Base-by-base conservation (phyloP, 768 basidiomycete genomes). In the Astraeus odoratus region DNA sequence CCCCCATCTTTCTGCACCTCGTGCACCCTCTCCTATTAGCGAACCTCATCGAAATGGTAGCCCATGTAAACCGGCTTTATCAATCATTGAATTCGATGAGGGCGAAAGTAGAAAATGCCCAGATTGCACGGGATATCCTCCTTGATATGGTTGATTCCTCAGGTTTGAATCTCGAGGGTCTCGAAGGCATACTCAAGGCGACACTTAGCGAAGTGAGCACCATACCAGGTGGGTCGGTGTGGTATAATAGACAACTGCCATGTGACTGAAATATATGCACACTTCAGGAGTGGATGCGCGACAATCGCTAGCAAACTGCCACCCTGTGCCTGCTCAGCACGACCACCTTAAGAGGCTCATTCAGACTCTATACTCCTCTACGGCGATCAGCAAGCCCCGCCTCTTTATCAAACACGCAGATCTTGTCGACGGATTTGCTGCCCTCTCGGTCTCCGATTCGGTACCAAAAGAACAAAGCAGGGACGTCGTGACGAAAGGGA, bases 341-440 rank as follows among this genome's bases (percentile, higher is more conserved):
- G 55, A 61, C 2, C 53, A 67, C 36, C 57, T 84, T 25, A 67
- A 60, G 44, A 71, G 66, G 47, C 57, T 71, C 33, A 62, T 81
- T 20, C 61, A 66, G 29, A 71, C 67, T 34, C 62, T 90, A 22
- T 66, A 69, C 3, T 58, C 66, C 18, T 71, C 79, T 0, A 48
- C 69, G 1, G 65, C 76, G n/a, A 60, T 88, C 30, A 72, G 82
- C 63, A 84, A 82, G 54, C 66, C 84, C 1, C 72, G 70, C 8
- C 66, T 89, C 27, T 89, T 88, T 56, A 74, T 90, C 57, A 86
- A 83, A 56, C 73, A 84, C 2, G 66, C 60, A 8, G 83, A 89
- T 50, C 73, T 89, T n/a, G 67, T 84, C 5, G 82, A 86, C 52
- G 81, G 80, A 6, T 60, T 80, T 18, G 59, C 71, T 9, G 73